These are phyloP conservation scores for Kalmanozyma brasiliensis DNA, from an alignment of 1,284 basidiomycete genomes.

Conservation along the genomic window DNA sequence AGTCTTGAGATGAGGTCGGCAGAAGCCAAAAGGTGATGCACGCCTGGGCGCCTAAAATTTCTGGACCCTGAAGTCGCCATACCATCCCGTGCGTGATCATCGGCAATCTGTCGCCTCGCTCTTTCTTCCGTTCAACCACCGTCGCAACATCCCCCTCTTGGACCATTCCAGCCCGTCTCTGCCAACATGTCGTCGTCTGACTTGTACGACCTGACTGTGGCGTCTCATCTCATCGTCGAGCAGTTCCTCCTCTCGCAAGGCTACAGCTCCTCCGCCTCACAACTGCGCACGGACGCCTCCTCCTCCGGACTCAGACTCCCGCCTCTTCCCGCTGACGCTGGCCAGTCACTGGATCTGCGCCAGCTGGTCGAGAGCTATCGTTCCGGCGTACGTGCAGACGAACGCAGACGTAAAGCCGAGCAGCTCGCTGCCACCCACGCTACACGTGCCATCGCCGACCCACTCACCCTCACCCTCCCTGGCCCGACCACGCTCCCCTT, in stretches of 20 bases:
- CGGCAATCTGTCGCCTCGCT: neutral
- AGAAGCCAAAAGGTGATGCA: neutral
- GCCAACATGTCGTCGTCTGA: slow-evolving; percentile 22
- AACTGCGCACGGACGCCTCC: slow-evolving; percentile 34
- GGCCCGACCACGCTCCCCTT: slow-evolving; percentile 27
- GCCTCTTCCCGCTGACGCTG: neutral
- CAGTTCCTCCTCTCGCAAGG: slow-evolving; percentile 38
- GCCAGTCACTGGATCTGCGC: slow-evolving; percentile 27
- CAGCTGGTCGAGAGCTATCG: slow-evolving; percentile 45
- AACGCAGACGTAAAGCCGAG: slow-evolving; percentile 10
- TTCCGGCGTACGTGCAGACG: slow-evolving; percentile 30
- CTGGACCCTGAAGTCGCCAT: slow-evolving; percentile 33
- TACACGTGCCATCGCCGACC: slow-evolving; percentile 18
- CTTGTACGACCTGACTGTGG: slow-evolving; percentile 28
- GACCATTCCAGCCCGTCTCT: neutral
- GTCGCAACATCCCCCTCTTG: neutral
- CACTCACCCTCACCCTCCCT: slow-evolving; percentile 34
- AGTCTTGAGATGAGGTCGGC: neutral
- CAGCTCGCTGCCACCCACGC: slow-evolving; percentile 24
- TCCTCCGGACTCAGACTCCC: slow-evolving; percentile 15
- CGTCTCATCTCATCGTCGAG: slow-evolving; percentile 49
- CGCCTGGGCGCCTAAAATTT: slow-evolving; percentile 5
- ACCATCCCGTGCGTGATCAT: slow-evolving; percentile 1
- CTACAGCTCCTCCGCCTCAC: slow-evolving; percentile 28
- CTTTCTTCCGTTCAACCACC: neutral